Conservation (phyloP, 352 stramenopile genomes). For the Phytophthora pini region DNA sequence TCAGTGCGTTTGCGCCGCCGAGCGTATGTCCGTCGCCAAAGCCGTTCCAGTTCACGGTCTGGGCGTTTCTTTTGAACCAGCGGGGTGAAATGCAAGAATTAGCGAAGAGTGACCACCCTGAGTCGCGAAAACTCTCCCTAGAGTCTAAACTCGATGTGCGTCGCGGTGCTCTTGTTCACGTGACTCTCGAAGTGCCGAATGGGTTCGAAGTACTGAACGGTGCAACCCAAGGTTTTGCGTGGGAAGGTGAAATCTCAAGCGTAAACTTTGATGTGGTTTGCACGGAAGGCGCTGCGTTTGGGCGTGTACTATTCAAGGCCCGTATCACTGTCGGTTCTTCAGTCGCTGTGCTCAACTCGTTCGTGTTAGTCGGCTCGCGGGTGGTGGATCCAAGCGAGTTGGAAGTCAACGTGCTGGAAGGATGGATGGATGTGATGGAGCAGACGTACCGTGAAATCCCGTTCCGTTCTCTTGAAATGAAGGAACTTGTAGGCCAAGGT, state of each 20-base stretch:
- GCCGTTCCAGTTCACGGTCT: conserved; percentile 75
- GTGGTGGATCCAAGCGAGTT: conserved; percentile 46
- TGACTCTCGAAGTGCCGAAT: conserved; percentile 68
- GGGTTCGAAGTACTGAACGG: conserved; percentile 72
- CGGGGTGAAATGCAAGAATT: conserved; percentile 69
- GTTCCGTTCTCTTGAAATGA: conserved; percentile 68
- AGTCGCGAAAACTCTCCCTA: conserved; percentile 51
- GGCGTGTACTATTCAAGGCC: conserved; percentile 76
- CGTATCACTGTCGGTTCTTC: conserved; percentile 74
- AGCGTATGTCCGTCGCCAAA: conserved; percentile 64
- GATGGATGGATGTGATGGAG: conserved; percentile 74
- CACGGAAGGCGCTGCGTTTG: conserved; percentile 53
- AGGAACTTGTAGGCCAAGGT: conserved; percentile 75
- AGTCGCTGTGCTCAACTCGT: conserved; percentile 74
- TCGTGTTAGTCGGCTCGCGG: conserved; percentile 64
- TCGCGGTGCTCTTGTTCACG: conserved; percentile 75
- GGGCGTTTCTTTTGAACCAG: conserved; percentile 79
- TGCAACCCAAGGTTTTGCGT: conserved; percentile 70
- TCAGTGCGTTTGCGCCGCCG: conserved; percentile 74
- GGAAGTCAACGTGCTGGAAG: conserved; percentile 61
- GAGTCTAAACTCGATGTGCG: conserved; percentile 75
- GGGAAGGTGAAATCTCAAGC: conserved; percentile 74
- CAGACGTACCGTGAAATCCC: conserved; percentile 82
- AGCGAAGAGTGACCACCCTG: conserved; percentile 47
- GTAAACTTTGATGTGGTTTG: conserved; percentile 71